A percentile compares a stretch with the other conserved stretches of the same genome.
phyloP scores from a whole-genome alignment of 305 asterid species.

The Caryopteris hybrid region DNA sequence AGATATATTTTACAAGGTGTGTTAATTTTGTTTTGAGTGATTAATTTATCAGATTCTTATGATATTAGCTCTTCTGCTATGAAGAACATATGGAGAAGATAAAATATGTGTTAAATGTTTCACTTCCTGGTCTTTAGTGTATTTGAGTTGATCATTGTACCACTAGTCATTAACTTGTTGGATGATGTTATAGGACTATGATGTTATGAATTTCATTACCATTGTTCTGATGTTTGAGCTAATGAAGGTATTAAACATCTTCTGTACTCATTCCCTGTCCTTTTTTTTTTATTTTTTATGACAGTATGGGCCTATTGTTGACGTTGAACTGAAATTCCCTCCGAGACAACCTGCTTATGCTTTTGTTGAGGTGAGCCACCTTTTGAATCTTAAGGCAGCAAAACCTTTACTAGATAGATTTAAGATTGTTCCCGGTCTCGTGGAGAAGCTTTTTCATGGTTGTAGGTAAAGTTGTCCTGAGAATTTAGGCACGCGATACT shows the following conservation, averaged over 20 bases:
- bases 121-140: background rate
- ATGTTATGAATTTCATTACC: background rate
- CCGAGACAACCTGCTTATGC: constrained; percentile 19
- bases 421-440: background rate
- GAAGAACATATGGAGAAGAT: background rate
- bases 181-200: background rate
- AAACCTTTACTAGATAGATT: background rate
- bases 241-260: background rate
- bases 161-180: background rate
- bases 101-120: background rate
- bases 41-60: background rate
- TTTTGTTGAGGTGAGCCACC: constrained; percentile 12
- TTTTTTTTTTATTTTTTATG: background rate
- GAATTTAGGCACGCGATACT: background rate
- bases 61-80: background rate
- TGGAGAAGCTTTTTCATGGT: background rate
- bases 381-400: background rate
- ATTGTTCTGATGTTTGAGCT: background rate
- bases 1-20: constrained; percentile 72
- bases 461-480: background rate
- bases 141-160: background rate
- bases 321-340: constrained; percentile 4
- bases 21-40: background rate
- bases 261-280: background rate
- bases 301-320: constrained; percentile 14